phyloP scores from a whole-genome alignment of 805 yeast species.

The Yarrowia yakushimensis region DNA sequence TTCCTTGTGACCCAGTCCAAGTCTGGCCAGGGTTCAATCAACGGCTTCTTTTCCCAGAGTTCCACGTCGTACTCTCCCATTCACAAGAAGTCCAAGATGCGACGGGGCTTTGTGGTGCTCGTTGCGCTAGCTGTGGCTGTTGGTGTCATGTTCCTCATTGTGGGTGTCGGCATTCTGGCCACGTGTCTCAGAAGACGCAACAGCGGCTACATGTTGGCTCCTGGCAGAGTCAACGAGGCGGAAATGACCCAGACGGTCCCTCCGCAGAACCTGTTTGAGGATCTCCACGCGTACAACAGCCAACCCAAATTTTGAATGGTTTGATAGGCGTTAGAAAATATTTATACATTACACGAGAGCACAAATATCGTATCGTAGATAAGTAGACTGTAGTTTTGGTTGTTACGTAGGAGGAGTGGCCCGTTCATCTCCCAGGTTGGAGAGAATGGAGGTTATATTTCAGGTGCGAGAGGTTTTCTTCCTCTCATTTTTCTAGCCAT shows the following conservation, averaged over 20 bases:
- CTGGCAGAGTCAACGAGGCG: constrained; percentile 56
- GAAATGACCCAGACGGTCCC: constrained; percentile 63
- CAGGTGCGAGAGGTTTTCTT: too few species aligned
- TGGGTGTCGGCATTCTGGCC: constrained; percentile 44
- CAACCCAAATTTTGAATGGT: background rate
- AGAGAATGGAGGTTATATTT: too few species aligned
- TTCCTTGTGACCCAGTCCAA: constrained; percentile 43
- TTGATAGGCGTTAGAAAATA: background rate
- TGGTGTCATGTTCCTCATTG: constrained; percentile 46
- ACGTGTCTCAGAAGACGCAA: constrained; percentile 41
- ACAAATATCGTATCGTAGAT: too few species aligned
- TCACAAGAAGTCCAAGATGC: constrained; percentile 35
- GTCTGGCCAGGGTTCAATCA: constrained; percentile 34
- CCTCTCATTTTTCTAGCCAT: too few species aligned
- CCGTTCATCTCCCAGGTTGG: too few species aligned
- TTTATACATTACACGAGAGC: background rate
- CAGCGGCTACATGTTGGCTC: constrained; percentile 46
- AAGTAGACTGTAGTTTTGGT: too few species aligned
- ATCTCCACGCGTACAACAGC: constrained; percentile 33
- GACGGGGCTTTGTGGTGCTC: constrained; percentile 63
- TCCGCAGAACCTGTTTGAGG: constrained; percentile 51
- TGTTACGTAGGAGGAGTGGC: too few species aligned
- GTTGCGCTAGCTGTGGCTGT: constrained; percentile 66
- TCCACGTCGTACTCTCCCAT: constrained; percentile 30
- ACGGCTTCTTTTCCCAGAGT: constrained; percentile 35